Conservation (phyloP, 164 flowering plant genomes). For the Platanus orientalis region DNA sequence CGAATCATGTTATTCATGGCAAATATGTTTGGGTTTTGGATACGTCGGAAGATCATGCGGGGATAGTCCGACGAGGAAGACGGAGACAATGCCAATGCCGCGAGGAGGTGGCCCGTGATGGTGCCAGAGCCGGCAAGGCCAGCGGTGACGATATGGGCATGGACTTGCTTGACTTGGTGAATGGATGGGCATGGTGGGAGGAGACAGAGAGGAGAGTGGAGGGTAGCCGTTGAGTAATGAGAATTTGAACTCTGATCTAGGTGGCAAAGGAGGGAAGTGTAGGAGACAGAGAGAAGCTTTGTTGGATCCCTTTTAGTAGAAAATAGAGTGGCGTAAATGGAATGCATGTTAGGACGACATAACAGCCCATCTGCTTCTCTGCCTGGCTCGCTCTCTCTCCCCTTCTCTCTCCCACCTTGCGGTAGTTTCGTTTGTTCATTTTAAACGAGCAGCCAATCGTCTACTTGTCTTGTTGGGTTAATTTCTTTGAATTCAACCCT, state of each 20-base stretch:
- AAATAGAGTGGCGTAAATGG: too few species aligned
- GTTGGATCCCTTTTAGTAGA: background rate
- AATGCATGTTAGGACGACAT: too few species aligned
- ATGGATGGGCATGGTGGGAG: conserved; percentile 33
- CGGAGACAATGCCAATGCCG: conserved; percentile 27
- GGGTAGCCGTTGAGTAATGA: conserved; percentile 7
- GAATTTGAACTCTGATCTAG: background rate
- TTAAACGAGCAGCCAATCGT: too few species aligned
- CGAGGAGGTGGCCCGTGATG: conserved; percentile 27
- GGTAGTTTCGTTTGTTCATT: too few species aligned
- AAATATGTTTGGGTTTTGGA: conserved; percentile 24
- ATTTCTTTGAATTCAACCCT: too few species aligned
- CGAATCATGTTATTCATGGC: conserved; percentile 38
- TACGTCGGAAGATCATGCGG: conserved; percentile 16
- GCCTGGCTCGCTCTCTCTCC: too few species aligned
- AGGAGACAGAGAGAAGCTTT: background rate
- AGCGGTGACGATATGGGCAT: conserved; percentile 30
- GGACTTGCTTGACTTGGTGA: conserved; percentile 41
- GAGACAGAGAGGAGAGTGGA: conserved; percentile 7
- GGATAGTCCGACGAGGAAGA: conserved; percentile 19
- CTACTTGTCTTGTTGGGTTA: too few species aligned
- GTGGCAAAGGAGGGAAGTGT: background rate
- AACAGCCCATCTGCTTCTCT: too few species aligned
- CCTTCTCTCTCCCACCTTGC: too few species aligned
- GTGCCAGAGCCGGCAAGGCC: conserved; percentile 28